phyloP scores from a whole-genome alignment of 208 protist genomes.

The Vickermania ingenoplastis region DNA sequence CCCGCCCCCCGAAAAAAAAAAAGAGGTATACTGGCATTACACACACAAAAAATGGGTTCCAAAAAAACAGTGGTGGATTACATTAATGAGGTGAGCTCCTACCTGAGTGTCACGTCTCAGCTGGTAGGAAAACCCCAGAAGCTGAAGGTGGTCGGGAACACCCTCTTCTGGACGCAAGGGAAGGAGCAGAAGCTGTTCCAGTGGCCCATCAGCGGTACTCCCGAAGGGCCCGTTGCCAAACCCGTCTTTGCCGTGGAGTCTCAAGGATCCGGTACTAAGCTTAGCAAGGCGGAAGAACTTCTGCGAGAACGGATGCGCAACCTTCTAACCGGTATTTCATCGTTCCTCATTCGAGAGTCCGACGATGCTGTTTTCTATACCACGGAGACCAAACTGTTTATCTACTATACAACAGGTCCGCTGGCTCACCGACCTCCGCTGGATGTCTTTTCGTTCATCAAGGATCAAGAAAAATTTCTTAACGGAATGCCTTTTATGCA shows the following conservation, averaged over 20 bases:
- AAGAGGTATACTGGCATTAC: no score
- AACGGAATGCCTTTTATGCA: conserved; percentile 1
- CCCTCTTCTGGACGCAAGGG: conserved; percentile 76
- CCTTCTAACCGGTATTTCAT: conserved; percentile 46
- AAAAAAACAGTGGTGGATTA: conserved; percentile 17
- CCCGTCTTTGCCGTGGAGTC: not conserved
- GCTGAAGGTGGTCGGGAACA: conserved; percentile 33
- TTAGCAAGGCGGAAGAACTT: conserved; percentile 73
- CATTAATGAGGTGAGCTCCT: conserved; percentile 30
- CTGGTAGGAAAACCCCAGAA: conserved; percentile 51
- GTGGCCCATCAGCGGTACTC: conserved; percentile 7
- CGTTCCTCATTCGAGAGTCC: conserved; percentile 32
- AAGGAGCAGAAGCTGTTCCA: conserved; percentile 57
- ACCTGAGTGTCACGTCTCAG: conserved; percentile 17
- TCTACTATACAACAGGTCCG: conserved; percentile 45
- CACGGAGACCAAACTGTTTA: conserved; percentile 35
- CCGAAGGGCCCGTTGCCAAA: not conserved
- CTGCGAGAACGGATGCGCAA: conserved; percentile 67
- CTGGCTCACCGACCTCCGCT: conserved; percentile 27
- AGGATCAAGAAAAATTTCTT: not conserved
- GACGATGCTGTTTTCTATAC: conserved; percentile 57
- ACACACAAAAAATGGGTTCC: no score
- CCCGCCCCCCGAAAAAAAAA: no score
- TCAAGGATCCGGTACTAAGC: conserved; percentile 4
- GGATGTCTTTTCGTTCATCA: conserved; percentile 36